Base-by-base conservation (phyloP, 768 basidiomycete genomes). In the Tricholoma saponaceum region DNA sequence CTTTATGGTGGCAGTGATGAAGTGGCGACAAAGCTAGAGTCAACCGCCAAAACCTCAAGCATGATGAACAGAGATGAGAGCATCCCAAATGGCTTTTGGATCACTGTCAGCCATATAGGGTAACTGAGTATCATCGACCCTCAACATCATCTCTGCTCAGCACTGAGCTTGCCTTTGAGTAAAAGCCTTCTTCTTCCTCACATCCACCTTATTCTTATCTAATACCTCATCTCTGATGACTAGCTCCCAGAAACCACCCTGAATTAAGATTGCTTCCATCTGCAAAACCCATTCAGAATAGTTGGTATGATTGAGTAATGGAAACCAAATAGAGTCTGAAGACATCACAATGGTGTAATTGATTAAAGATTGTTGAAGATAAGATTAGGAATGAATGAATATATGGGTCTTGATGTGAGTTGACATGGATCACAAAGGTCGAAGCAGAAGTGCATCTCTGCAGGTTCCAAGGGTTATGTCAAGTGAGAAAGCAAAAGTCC, bases 31-130 rank as follows among this genome's bases (percentile, higher is more conserved):
- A 6, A 67, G 57, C n/a, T 64, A 51, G 14, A 68, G 53, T 18
- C 56, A 58, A 13, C 64, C 69, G 6, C 59, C 68, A 43, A 71
- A 66, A n/a, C 70, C 68, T 35, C 61, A 61, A 1, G 69, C 61
- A 20, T 60, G 64, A 54, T 71, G 71, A n/a, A 72, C 59, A 9
- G 37, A 35, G 16, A 52, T 23, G 14, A 72, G 64, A 20, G 20
- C 56, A 10, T 60, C 51, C 70, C 69, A 72, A 41, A 72, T 56
- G n/a, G 57, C 55, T 16, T 54, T 37, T 26, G 68, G 60, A 58
- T 66, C 58, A 20, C 22, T 22, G 23, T 56, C 30, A 5, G 30
- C 47, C 30, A 65, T 62, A 55, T 70, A 65, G 23, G 71, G 22
- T 52, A 58, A 33, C 22, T 62, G 56, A 26, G 54, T 7, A 47